Evolutionary conservation across 768 basidiomycete genomes (phyloP), one percentile per base, ranked within the genome.

Genomic region (Phallus indusiatus): DNA sequence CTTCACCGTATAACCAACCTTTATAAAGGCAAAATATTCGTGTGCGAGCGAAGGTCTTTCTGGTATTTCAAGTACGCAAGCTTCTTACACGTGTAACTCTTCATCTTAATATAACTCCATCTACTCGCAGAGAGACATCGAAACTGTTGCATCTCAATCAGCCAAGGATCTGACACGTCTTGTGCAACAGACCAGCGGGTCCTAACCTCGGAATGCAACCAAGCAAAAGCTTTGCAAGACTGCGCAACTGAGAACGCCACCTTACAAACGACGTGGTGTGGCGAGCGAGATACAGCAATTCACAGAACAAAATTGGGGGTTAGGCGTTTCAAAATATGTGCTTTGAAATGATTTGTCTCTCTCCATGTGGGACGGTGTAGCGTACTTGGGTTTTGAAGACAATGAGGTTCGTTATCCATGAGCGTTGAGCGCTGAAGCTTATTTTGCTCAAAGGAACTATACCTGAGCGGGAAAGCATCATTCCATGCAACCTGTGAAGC

Each of bases 401-500:
- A 92, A 81, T 63, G 96, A 99, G 74, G 94, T 93, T 35, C 49
- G 7, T 47, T 12, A 17, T 22, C n/a, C 9, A 47, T 12, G 12
- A 8, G 2, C 6, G 20, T 17, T 21, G 16, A 18, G 24, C 21
- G 2, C 54, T 34, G 42, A 66, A 70, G 67, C 22, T 69, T 70
- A 54, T 67, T 69, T 33, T 16, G 35, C 12, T 5, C 20, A 2
- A 34, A 89, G 88, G 88, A 90, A 72, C 90, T 91, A 1, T 93
- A 93, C 63, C 77, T 76, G 20, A 84, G 82, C 37, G 92, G 96
- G 56, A 75, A 97, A 96, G 71, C 98, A 98, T 69, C 95, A 98
- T 67, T 94, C 95, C 0, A 99, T 98, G 96, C 96, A 96, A 0
- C 96, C 96, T 0, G 95, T 97, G 87, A 99, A 99, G 70, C 88